Conservation (phyloP, 2,329 filamentous ascomycete species). For the Neofusicoccum kwambonambiense region DNA sequence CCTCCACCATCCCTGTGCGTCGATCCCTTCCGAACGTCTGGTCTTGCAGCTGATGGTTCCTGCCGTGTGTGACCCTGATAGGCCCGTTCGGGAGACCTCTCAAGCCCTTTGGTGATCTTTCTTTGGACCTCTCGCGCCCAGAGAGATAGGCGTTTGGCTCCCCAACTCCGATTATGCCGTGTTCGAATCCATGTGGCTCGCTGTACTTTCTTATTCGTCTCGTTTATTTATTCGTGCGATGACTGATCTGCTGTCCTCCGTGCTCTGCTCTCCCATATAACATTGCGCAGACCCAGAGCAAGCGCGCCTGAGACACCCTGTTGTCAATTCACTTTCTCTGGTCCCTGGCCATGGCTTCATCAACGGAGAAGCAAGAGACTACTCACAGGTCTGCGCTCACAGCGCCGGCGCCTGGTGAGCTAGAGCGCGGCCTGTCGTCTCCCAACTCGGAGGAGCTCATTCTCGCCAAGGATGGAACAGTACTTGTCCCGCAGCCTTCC, state of each 20-base stretch:
- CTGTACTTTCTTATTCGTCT: not conserved
- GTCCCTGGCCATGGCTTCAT: not conserved
- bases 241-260: not conserved
- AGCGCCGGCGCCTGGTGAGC: not conserved
- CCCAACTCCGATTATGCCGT: not conserved
- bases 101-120: not conserved
- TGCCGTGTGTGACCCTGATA: not conserved
- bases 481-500: constrained; percentile 29
- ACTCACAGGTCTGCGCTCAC: not conserved
- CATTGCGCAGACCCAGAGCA: not conserved
- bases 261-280: not conserved
- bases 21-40: not conserved
- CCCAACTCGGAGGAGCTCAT: constrained; percentile 7
- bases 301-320: not conserved
- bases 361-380: not conserved
- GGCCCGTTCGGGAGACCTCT: not conserved
- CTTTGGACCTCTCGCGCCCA: not conserved
- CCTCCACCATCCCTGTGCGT: not conserved
- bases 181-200: not conserved
- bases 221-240: constrained; percentile 4
- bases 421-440: not conserved
- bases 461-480: constrained; percentile 10
- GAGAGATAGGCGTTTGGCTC: not conserved
- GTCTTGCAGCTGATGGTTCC: not conserved
- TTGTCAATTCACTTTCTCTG: not conserved